Evolutionary conservation across 495 filamentous ascomycete species (phyloP).

Genomic region (Parathielavia appendiculata): DNA sequence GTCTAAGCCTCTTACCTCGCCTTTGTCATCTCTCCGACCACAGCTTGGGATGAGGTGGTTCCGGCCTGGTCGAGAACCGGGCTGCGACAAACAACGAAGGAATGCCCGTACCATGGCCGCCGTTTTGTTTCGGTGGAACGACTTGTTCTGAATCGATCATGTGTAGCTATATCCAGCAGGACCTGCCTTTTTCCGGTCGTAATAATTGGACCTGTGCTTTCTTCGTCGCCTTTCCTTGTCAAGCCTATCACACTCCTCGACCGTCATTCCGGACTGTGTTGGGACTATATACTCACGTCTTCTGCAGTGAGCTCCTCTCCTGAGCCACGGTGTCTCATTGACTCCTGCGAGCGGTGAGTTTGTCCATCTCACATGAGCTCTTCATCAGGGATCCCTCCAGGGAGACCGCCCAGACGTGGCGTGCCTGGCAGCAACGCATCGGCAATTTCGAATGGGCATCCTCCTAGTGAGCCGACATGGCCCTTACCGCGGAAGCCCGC

Average conservation of each 20-base stretch:
- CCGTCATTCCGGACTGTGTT: background rate
- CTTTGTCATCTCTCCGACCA: background rate
- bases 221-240: conserved; percentile 1
- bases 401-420: background rate
- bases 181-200: background rate
- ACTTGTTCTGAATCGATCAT: conserved; percentile 2
- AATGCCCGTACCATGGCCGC: conserved; percentile 2
- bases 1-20: background rate
- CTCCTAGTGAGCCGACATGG: background rate
- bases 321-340: background rate
- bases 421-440: background rate
- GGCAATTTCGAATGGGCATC: background rate
- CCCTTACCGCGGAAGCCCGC: conserved; percentile 1
- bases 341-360: background rate
- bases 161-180: background rate
- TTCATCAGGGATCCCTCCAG: background rate
- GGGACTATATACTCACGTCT: background rate
- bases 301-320: background rate
- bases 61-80: background rate
- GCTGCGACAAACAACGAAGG: conserved; percentile 1
- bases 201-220: background rate
- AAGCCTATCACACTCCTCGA: background rate
- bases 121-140: background rate
- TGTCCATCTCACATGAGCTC: background rate
- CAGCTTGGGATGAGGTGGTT: background rate